Base-by-base conservation (phyloP, 805 yeast species). In the Candida piceae region DNA sequence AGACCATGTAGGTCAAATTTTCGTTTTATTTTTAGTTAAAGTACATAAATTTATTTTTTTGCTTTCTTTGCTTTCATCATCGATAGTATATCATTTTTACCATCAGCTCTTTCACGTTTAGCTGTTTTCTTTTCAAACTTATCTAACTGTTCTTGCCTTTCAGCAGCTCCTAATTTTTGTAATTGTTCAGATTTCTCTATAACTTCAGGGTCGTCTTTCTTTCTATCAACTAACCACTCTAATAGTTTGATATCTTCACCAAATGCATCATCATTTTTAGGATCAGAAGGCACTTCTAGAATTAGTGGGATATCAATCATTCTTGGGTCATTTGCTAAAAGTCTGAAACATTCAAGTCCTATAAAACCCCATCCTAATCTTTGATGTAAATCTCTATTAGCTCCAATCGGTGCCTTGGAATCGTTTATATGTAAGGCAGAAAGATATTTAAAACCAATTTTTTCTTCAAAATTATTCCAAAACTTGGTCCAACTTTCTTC, bases 351-450 rank as follows among this genome's bases (percentile, higher is more conserved):
- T 48, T 90, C 96, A 31, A 93, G 66, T 0, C 96, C 96, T 31
- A 93, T 54, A 52, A 85, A 93, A 0, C 98, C 98, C 46, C 76
- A 69, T 1, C 98, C 98, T 26, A 93, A 62, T 41, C 79, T 76
- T 56, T 93, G 95, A 57, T 93, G 98, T 37, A 90, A 71, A 59
- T 93, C 98, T 44, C 95, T 72, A 50, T 86, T 86, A 17, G 95
- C 88, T 2, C 82, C 93, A 29, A 85, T 58, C 3, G 97, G 97
- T 4, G 95, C 94, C 63, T 90, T 89, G 7, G 97, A 90, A 57
- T 93, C 98, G 56, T 93, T 93, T 39, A 93, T 63, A 63, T 93
- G 98, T 33, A 93, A 72, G 1, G 94, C 89, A 17, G 78, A 62
- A 32, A 93, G 63, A 56, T 84, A 87, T 45, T 85, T 62, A 51